Evolutionary conservation across 2,329 filamentous ascomycete species (phyloP), one percentile per base, ranked within the genome.

Genomic region (Drechslerella stenobrocha): DNA sequence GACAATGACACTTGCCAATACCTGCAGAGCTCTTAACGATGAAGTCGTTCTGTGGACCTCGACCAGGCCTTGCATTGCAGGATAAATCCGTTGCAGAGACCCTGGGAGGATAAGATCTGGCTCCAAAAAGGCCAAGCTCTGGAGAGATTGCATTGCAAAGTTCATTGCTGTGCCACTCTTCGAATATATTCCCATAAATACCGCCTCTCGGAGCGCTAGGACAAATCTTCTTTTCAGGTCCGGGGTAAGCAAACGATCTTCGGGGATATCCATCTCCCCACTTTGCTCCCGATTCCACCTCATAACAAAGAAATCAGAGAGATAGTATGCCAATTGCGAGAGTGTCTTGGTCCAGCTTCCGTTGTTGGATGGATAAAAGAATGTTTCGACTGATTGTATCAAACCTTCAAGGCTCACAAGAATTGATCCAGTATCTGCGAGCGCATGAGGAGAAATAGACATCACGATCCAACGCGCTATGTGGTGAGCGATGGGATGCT

Each of bases 341-440:
- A 98, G 79, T 71, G 92, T 88, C 73, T 85, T 90, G 1, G 92
- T 95, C 93, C 93, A 98, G 11, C 80, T 80, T 11, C 93, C 93
- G 52, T 92, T 89, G 76, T 98, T 98, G 1, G 93, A 98, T 1
- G 93, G 93, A 74, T 98, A 93, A 80, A 96, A 98, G 77, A 98
- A 98, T 0, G 93, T 98, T 76, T 98, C 93, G 46, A 97, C 87
- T 1, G 91, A 93, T 76, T 97, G 88, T 72, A 98, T 88, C 52
- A 98, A 80, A 0, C 89, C 92, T 76, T 98, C 92, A 3, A 98
- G 82, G 71, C 88, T 89, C 30, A 87, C 84, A 73, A 98, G 78
- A 42, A 95, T 84, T 0, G 91, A 97, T 57, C 87, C 86, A 26
- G 87, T 81, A n/a, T 84, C 81, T 40, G 88, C 84, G 48, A 95